Percentiles rank a stretch among this genome's conserved stretches.
phyloP scores from a whole-genome alignment of 2,329 filamentous ascomycete species.

The Aureobasidium melanogenum region DNA sequence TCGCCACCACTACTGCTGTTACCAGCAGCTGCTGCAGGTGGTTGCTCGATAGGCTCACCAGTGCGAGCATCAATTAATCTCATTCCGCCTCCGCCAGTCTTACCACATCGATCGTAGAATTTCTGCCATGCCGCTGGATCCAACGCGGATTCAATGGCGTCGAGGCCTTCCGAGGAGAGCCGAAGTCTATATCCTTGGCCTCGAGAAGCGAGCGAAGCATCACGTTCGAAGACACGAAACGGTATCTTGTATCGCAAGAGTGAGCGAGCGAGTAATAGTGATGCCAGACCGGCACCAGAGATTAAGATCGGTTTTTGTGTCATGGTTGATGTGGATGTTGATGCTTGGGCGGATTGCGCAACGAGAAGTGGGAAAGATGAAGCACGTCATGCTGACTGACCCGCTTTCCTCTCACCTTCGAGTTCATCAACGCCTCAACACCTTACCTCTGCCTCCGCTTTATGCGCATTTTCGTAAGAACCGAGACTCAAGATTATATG shows the following conservation, averaged over 20 bases:
- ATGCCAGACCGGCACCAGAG: slow-evolving; percentile 32
- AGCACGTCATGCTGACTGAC: too few species aligned
- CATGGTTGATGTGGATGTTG: background rate
- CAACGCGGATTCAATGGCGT: slow-evolving; percentile 53
- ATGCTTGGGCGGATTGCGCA: too few species aligned
- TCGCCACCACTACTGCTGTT: slow-evolving; percentile 15
- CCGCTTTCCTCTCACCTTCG: too few species aligned
- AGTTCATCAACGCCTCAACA: too few species aligned
- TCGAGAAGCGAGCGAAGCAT: slow-evolving; percentile 44
- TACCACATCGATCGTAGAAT: slow-evolving; percentile 53
- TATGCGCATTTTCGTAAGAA: too few species aligned
- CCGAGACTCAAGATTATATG: too few species aligned
- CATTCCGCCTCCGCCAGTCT: slow-evolving; percentile 50
- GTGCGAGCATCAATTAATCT: slow-evolving; percentile 44
- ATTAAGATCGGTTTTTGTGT: slow-evolving; percentile 33
- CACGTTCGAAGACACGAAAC: slow-evolving; percentile 35
- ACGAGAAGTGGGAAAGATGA: too few species aligned
- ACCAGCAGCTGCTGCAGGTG: background rate
- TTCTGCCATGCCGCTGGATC: slow-evolving; percentile 32
- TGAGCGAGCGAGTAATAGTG: slow-evolving; percentile 30
- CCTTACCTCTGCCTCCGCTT: too few species aligned
- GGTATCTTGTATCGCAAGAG: slow-evolving; percentile 29
- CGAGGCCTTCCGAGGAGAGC: slow-evolving; percentile 47
- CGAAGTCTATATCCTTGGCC: slow-evolving; percentile 56
- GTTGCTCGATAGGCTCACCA: slow-evolving; percentile 32